These are phyloP conservation scores for Fusarium protoensiforme DNA, from an alignment of 2,329 filamentous ascomycete species.

Conservation along the genomic window DNA sequence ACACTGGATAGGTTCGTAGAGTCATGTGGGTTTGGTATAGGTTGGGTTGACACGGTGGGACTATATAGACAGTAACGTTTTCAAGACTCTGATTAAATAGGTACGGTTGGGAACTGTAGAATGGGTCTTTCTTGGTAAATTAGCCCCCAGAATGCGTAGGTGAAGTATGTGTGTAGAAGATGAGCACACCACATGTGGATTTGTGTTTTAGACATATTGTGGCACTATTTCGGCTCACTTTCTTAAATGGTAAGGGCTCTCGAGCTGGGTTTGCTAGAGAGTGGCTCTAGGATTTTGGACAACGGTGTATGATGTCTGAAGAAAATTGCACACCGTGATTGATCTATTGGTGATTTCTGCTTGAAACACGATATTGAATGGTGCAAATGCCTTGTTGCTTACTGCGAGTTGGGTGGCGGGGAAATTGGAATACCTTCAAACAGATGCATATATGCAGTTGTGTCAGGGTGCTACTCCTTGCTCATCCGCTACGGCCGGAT, in stretches of 20 bases:
- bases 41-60: neutral
- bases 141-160: neutral
- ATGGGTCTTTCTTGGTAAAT: neutral
- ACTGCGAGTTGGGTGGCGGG: neutral
- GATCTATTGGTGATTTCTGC: neutral
- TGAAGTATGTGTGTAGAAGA: neutral
- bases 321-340: neutral
- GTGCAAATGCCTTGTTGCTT: neutral
- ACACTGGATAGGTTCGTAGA: neutral
- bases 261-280: neutral
- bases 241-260: neutral
- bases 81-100: too few relatives aligned
- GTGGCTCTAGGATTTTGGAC: neutral
- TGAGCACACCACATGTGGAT: neutral
- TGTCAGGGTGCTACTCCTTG: neutral
- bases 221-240: neutral
- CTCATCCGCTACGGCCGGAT: neutral
- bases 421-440: neutral
- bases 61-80: neutral
- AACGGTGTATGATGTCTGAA: neutral
- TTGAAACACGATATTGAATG: neutral
- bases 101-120: slow-evolving; percentile 1
- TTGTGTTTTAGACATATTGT: neutral
- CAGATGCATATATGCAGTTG: neutral
- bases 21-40: neutral